Evolutionary conservation across 345 rosid species (phyloP).

Genomic region (Isatis tinctoria): DNA sequence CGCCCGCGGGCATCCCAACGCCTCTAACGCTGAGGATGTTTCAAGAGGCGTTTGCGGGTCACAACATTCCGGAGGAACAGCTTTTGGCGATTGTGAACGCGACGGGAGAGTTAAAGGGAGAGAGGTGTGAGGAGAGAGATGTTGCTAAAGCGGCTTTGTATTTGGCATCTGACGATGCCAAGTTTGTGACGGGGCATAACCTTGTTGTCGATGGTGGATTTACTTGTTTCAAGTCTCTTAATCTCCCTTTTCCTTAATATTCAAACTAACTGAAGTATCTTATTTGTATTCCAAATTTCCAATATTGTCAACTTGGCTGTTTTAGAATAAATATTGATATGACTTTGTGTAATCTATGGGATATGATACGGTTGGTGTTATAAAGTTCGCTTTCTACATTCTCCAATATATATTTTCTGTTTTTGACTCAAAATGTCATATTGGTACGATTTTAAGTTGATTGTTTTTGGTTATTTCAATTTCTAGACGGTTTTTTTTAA

Average conservation of each 20-base stretch:
- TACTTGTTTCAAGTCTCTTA: conserved; percentile 56
- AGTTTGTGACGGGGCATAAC: conserved; percentile 41
- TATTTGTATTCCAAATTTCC: not conserved
- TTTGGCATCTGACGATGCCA: conserved; percentile 40
- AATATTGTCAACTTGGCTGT: not conserved
- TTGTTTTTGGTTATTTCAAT: too few relatives aligned
- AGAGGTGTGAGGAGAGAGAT: conserved; percentile 57
- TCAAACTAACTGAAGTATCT: not conserved
- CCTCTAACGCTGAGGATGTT: conserved; percentile 35
- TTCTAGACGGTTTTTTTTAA: too few relatives aligned
- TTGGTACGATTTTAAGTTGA: too few relatives aligned
- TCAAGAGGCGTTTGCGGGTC: conserved; percentile 36
- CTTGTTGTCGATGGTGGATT: conserved; percentile 47
- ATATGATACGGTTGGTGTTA: not conserved
- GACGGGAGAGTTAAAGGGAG: conserved; percentile 61
- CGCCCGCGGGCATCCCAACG: conserved; percentile 60
- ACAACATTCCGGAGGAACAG: conserved; percentile 34
- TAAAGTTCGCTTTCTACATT: not conserved
- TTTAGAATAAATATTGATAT: not conserved
- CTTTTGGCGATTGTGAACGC: conserved; percentile 50
- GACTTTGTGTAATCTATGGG: not conserved
- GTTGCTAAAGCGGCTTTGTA: conserved; percentile 52
- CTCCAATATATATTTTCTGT: too few relatives aligned
- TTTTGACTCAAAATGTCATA: too few relatives aligned
- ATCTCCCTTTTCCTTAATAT: conserved; percentile 43